Evolutionary conservation across 2,329 filamentous ascomycete genomes (phyloP).

Genomic region (Clathrospora elynae): DNA sequence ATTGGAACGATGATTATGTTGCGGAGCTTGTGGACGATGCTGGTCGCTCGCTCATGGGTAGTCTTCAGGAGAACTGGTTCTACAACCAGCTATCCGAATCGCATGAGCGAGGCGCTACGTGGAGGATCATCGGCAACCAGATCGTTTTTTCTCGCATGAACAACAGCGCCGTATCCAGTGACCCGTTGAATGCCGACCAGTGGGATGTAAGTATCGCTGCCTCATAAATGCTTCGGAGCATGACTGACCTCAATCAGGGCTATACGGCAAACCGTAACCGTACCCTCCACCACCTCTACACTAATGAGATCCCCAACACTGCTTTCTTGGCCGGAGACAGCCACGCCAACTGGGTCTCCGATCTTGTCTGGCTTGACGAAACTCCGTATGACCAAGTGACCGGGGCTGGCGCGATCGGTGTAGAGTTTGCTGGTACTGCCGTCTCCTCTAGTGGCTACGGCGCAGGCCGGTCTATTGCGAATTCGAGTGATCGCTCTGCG

Average conservation of each 20-base stretch:
- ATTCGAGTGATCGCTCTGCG: conserved; percentile 57
- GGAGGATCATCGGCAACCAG: conserved; percentile 73
- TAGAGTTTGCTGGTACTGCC: conserved; percentile 65
- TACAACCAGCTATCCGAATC: conserved; percentile 57
- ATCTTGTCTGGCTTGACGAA: conserved; percentile 51
- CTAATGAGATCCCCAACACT: conserved; percentile 71
- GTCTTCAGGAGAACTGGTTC: conserved; percentile 71
- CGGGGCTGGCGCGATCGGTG: conserved; percentile 50
- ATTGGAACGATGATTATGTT: conserved; percentile 64
- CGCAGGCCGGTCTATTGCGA: conserved; percentile 18
- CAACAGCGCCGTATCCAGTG: conserved; percentile 24
- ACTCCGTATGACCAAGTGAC: conserved; percentile 44
- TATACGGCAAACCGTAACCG: conserved; percentile 72
- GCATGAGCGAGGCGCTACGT: conserved; percentile 64
- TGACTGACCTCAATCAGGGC: conserved; percentile 49
- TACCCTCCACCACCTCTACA: conserved; percentile 67
- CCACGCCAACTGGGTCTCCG: conserved; percentile 63
- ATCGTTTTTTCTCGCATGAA: conserved; percentile 50
- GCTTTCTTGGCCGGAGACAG: conserved; percentile 72
- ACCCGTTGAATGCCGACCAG: conserved; percentile 57
- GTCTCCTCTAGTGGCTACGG: conserved; percentile 62
- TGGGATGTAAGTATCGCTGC: conserved; percentile 55
- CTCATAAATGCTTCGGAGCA: background rate
- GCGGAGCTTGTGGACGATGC: conserved; percentile 67
- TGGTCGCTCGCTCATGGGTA: conserved; percentile 70